Percentiles rank a stretch among this genome's conserved stretches.
These are phyloP conservation scores for Syzygium syzygioides DNA, from an alignment of 441 rosid species.

Conservation along the genomic window DNA sequence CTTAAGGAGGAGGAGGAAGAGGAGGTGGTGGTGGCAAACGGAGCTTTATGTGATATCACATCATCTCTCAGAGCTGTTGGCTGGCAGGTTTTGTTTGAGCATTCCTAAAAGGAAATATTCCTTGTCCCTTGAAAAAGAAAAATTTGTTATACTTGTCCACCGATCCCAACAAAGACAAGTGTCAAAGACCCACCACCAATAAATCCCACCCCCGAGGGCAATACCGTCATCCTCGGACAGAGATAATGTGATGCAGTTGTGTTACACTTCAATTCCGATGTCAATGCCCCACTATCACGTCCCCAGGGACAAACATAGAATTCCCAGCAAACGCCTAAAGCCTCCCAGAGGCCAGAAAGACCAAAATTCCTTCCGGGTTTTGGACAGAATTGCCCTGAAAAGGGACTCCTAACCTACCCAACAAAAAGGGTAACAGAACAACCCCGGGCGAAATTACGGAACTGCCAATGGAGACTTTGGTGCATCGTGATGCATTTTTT, in stretches of 20 bases:
- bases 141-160: constrained; percentile 13
- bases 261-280: not conserved
- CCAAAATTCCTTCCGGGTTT: not conserved
- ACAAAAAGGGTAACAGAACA: not conserved
- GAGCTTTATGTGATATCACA: constrained; percentile 16
- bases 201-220: constrained; percentile 19
- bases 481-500: not conserved
- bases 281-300: not conserved
- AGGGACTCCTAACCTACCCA: constrained; percentile 16
- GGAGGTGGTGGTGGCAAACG: not conserved
- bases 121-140: not conserved
- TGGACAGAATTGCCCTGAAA: constrained; percentile 32
- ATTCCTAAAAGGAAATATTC: constrained; percentile 23
- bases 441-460: constrained; percentile 13
- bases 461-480: constrained; percentile 11
- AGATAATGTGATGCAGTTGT: not conserved
- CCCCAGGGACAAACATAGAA: not conserved
- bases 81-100: constrained; percentile 28
- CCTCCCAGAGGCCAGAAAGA: not conserved
- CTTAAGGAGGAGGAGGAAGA: not conserved
- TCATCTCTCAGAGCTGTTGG: constrained; percentile 33
- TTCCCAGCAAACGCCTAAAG: not conserved
- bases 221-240: constrained; percentile 2
- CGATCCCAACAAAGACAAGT: constrained; percentile 25
- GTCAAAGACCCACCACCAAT: constrained; percentile 38